phyloP scores from a whole-genome alignment of 2,329 filamentous ascomycete species.

The Alternaria gaisen region DNA sequence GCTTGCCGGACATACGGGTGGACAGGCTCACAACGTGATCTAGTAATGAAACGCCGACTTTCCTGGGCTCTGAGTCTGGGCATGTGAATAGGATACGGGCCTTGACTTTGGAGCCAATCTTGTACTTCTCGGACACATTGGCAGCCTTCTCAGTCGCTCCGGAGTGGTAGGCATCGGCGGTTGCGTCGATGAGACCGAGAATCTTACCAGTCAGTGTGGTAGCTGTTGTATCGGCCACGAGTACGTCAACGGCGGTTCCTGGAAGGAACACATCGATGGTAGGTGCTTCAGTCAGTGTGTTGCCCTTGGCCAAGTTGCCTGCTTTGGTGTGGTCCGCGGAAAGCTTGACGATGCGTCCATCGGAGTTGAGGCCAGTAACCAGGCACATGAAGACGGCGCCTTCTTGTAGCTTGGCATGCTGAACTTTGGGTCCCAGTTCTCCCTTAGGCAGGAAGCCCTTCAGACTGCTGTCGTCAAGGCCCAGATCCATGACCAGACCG shows the following conservation, averaged over 20 bases:
- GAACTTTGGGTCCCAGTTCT: conserved; percentile 74
- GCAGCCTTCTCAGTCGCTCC: conserved; percentile 74
- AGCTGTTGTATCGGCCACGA: conserved; percentile 77
- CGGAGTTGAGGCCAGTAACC: conserved; percentile 76
- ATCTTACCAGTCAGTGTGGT: conserved; percentile 88
- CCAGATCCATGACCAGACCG: conserved; percentile 91
- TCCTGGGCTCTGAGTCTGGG: conserved; percentile 78
- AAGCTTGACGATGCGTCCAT: conserved; percentile 86
- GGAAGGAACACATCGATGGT: conserved; percentile 91
- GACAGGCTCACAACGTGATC: conserved; percentile 81
- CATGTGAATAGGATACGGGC: conserved; percentile 90
- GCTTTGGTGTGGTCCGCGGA: conserved; percentile 76
- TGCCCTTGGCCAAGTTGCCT: conserved; percentile 71
- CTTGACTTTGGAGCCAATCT: conserved; percentile 83
- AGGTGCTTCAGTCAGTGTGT: conserved; percentile 76
- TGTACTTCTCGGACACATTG: conserved; percentile 79
- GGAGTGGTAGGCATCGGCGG: conserved; percentile 89
- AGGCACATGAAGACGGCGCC: conserved; percentile 87
- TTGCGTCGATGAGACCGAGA: conserved; percentile 89
- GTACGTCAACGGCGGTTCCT: conserved; percentile 85
- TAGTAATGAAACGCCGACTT: conserved; percentile 86
- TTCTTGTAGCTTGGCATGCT: conserved; percentile 75
- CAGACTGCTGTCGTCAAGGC: conserved; percentile 71
- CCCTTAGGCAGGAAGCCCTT: conserved; percentile 87
- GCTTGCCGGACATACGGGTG: conserved; percentile 48